Evolutionary conservation across 169 alveolate genomes (phyloP).

Genomic region (Fabrea salina): DNA sequence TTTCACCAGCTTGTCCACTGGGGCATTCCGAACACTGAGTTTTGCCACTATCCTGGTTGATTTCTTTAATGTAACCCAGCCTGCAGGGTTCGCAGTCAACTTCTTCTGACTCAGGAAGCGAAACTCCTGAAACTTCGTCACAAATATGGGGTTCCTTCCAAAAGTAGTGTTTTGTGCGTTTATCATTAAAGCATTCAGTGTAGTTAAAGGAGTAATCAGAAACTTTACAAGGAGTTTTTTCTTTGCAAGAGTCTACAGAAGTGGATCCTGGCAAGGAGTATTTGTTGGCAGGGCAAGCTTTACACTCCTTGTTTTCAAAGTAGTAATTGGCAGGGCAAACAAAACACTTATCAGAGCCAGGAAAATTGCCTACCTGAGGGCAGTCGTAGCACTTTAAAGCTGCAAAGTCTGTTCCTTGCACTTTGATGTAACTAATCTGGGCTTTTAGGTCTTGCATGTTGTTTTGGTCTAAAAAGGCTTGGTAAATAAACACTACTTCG

Average conservation of each 20-base stretch:
- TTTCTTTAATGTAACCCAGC: neutral
- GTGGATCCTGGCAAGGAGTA: conserved; percentile 4
- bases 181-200: neutral
- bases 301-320: neutral
- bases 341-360: neutral
- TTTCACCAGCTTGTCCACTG: too few species aligned
- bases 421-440: neutral
- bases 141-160: conserved; percentile 16
- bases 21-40: too few species aligned
- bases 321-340: neutral
- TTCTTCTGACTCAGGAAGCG: neutral
- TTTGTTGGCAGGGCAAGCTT: neutral
- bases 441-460: neutral
- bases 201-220: neutral
- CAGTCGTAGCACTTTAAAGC: neutral
- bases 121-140: neutral
- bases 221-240: neutral
- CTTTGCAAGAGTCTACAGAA: neutral
- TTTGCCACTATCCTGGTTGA: too few species aligned
- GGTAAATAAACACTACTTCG: neutral
- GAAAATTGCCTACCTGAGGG: neutral
- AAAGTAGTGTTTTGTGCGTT: neutral
- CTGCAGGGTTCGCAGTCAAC: conserved; percentile 8
- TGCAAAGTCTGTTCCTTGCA: neutral
- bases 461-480: neutral